phyloP scores from a whole-genome alignment of 495 filamentous ascomycete species.

The Penicillium mononematosum region DNA sequence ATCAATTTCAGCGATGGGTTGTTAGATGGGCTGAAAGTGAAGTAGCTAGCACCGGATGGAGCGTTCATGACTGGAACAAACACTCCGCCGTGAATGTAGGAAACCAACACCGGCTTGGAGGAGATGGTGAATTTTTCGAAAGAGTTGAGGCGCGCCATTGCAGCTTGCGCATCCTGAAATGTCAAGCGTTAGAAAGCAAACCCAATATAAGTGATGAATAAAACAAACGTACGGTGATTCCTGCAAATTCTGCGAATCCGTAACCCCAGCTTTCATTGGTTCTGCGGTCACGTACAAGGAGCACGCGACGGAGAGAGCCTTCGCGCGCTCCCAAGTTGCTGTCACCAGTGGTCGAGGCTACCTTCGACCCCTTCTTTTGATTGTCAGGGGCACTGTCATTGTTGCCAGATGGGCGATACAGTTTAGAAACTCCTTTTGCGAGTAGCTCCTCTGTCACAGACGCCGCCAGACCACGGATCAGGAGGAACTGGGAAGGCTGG shows the following conservation, averaged over 20 bases:
- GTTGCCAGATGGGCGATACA: conserved; percentile 56
- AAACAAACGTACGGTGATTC: conserved; percentile 42
- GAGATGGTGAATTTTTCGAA: conserved; percentile 84
- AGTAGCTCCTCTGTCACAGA: conserved; percentile 75
- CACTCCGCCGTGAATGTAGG: conserved; percentile 83
- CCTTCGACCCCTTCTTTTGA: conserved; percentile 60
- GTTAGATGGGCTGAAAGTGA: conserved; percentile 70
- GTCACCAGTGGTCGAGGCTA: conserved; percentile 71
- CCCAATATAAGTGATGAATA: conserved; percentile 1
- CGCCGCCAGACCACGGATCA: conserved; percentile 72
- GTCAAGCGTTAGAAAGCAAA: conserved; percentile 6
- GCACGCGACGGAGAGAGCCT: conserved; percentile 71
- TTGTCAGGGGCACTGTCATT: conserved; percentile 21
- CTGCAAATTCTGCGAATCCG: conserved; percentile 89
- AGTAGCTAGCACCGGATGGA: conserved; percentile 51
- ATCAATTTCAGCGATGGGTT: conserved; percentile 68
- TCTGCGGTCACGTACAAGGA: conserved; percentile 73
- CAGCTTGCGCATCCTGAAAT: conserved; percentile 72
- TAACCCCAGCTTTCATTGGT: conserved; percentile 81
- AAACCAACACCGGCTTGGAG: conserved; percentile 69
- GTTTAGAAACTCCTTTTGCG: conserved; percentile 74
- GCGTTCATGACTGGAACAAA: conserved; percentile 74
- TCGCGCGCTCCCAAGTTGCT: conserved; percentile 73
- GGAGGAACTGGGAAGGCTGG: conserved; percentile 75
- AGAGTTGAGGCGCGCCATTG: conserved; percentile 69